Evolutionary conservation across 257 asterid species (phyloP).

Genomic region (Solanum okadae): DNA sequence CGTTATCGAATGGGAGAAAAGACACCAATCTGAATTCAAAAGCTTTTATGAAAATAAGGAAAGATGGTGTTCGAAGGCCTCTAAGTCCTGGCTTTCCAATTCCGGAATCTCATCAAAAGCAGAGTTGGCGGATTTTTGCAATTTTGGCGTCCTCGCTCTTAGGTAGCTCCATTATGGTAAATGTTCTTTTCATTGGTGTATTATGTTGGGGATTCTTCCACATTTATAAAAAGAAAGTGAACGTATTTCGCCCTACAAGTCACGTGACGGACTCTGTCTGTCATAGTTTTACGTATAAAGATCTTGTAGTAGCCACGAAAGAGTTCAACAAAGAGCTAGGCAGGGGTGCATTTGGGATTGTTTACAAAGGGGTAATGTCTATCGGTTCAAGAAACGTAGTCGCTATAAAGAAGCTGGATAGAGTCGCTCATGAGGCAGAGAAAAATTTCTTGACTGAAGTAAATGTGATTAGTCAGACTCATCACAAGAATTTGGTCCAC

Average conservation of each 20-base stretch:
- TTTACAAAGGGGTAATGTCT: conserved; percentile 36
- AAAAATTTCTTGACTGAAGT: conserved; percentile 41
- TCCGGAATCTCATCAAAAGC: background rate
- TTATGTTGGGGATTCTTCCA: background rate
- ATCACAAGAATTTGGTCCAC: conserved; percentile 31
- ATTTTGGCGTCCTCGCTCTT: conserved; percentile 1
- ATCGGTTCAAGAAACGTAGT: background rate
- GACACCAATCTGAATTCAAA: background rate
- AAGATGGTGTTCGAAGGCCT: background rate
- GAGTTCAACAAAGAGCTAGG: conserved; percentile 43
- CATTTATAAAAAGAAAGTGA: background rate
- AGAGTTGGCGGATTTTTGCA: conserved; percentile 6
- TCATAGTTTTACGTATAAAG: conserved; percentile 25
- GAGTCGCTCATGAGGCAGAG: conserved; percentile 32
- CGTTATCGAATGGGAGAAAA: conserved; percentile 27
- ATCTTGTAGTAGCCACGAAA: conserved; percentile 26
- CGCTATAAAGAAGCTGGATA: conserved; percentile 49
- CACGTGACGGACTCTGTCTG: background rate
- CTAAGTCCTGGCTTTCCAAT: too few species aligned
- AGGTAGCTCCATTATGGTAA: background rate
- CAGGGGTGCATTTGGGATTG: conserved; percentile 55
- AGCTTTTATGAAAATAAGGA: conserved; percentile 23
- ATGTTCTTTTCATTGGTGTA: background rate
- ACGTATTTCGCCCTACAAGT: background rate
- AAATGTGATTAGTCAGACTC: conserved; percentile 24